Percentiles rank a stretch among this genome's conserved stretches.
Conservation (phyloP, 2,329 filamentous ascomycete species). For the Rutstroemia sp. region DNA sequence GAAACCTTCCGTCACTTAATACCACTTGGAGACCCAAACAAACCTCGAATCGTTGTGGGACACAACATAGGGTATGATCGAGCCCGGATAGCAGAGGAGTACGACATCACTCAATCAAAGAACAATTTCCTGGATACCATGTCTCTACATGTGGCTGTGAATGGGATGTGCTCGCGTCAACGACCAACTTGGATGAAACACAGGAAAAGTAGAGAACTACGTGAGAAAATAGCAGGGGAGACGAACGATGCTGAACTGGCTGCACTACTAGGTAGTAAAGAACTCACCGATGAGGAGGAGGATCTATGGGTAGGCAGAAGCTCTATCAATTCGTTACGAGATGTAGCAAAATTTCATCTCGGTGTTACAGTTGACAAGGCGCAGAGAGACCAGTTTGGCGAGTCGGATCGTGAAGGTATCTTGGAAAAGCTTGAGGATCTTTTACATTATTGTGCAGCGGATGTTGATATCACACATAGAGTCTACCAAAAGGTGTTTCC, state of each 20-base stretch:
- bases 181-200: slow-evolving; percentile 97
- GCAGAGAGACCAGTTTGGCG: slow-evolving; percentile 77
- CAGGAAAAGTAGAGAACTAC: slow-evolving; percentile 78
- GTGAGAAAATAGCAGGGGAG: slow-evolving; percentile 69
- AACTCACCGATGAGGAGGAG: slow-evolving; percentile 74
- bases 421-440: slow-evolving; percentile 69
- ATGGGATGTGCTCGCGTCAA: slow-evolving; percentile 97
- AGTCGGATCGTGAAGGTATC: slow-evolving; percentile 66
- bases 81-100: slow-evolving; percentile 83
- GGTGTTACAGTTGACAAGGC: slow-evolving; percentile 87
- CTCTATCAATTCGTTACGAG: slow-evolving; percentile 88
- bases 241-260: slow-evolving; percentile 65
- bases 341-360: slow-evolving; percentile 95
- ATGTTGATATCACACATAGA: slow-evolving; percentile 85
- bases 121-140: slow-evolving; percentile 95
- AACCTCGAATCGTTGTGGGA: slow-evolving; percentile 74
- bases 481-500: slow-evolving; percentile 94
- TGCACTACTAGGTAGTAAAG: slow-evolving; percentile 59
- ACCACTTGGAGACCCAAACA: slow-evolving; percentile 70
- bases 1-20: slow-evolving; percentile 73
- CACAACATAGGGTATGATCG: slow-evolving; percentile 96
- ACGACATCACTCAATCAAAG: slow-evolving; percentile 70
- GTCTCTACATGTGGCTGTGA: slow-evolving; percentile 95
- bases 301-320: slow-evolving; percentile 94
- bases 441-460: slow-evolving; percentile 88